phyloP scores from a whole-genome alignment of 768 basidiomycete genomes.

The Xerocomellus amylosporus region DNA sequence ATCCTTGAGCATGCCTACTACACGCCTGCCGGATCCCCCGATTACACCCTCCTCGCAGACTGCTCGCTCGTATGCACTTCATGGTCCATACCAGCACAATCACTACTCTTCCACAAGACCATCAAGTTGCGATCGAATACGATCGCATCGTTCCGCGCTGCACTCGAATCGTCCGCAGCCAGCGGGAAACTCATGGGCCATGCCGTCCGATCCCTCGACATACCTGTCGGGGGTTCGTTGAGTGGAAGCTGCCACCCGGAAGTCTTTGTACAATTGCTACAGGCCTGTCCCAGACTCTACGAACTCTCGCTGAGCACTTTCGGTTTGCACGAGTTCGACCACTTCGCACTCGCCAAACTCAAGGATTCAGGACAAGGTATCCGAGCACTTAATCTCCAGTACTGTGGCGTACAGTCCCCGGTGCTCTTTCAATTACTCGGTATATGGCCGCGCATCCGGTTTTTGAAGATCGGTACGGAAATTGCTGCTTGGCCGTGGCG shows the following conservation, averaged over 20 bases:
- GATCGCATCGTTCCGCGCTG: slow-evolving; percentile 15
- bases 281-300: slow-evolving; percentile 34
- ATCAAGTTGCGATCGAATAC: slow-evolving; percentile 1
- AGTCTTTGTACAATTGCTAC: slow-evolving; percentile 17
- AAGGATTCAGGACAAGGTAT: slow-evolving; percentile 22
- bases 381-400: slow-evolving; percentile 33
- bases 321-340: slow-evolving; percentile 31
- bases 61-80: slow-evolving; percentile 27
- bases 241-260: slow-evolving; percentile 8
- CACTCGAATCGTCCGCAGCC: slow-evolving; percentile 14
- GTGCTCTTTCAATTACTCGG: slow-evolving; percentile 42
- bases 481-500: slow-evolving; percentile 36
- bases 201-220: slow-evolving; percentile 22
- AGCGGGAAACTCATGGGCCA: slow-evolving; percentile 15
- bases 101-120: slow-evolving; percentile 28
- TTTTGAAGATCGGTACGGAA: slow-evolving; percentile 39
- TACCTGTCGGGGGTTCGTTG: slow-evolving; percentile 12
- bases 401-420: slow-evolving; percentile 42
- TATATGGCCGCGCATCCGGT: slow-evolving; percentile 37
- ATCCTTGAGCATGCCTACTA: slow-evolving; percentile 30
- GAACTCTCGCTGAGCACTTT: slow-evolving; percentile 29
- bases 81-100: slow-evolving; percentile 30
- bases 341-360: slow-evolving; percentile 26
- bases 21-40: slow-evolving; percentile 11
- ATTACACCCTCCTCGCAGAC: slow-evolving; percentile 20